phyloP scores from a whole-genome alignment of 2,329 filamentous ascomycete genomes.

The Beauveria scarabaeidicola region DNA sequence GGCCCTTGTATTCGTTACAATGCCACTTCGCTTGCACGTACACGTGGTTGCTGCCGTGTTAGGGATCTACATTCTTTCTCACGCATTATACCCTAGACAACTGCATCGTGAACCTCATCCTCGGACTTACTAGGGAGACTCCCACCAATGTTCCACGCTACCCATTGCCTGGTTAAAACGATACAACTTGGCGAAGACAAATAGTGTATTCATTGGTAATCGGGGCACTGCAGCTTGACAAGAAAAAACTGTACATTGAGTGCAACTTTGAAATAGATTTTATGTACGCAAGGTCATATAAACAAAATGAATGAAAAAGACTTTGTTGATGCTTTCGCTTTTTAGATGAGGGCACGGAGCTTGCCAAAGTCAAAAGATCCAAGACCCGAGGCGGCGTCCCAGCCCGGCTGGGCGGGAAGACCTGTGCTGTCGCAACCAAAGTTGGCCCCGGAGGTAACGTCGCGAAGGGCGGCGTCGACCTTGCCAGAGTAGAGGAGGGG shows the following conservation, averaged over 20 bases:
- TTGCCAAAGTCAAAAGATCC: conserved; percentile 12
- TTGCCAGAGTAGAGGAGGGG: conserved; percentile 9
- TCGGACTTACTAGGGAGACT: background rate
- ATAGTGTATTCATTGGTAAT: too few species aligned
- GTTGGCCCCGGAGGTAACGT: conserved; percentile 11
- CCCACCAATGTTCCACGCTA: background rate
- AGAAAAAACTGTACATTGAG: background rate
- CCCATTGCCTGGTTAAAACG: background rate
- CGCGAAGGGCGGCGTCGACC: conserved; percentile 13
- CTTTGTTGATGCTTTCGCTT: background rate
- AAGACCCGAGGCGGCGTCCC: conserved; percentile 11
- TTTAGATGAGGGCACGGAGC: conserved; percentile 4
- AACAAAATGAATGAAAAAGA: background rate
- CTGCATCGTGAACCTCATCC: background rate
- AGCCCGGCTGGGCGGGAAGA: conserved; percentile 6
- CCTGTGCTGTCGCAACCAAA: conserved; percentile 8
- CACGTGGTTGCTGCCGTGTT: background rate
- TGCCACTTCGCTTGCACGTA: background rate
- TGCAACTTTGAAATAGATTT: background rate
- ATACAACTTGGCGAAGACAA: too few species aligned
- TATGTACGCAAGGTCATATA: background rate
- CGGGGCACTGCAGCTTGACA: too few species aligned
- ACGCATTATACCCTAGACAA: background rate
- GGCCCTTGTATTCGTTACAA: background rate
- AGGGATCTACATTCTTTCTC: background rate